Evolutionary conservation across 1,284 basidiomycete genomes (phyloP), one percentile per base, ranked within the genome.

Genomic region (Fomitiporia mediterranea): DNA sequence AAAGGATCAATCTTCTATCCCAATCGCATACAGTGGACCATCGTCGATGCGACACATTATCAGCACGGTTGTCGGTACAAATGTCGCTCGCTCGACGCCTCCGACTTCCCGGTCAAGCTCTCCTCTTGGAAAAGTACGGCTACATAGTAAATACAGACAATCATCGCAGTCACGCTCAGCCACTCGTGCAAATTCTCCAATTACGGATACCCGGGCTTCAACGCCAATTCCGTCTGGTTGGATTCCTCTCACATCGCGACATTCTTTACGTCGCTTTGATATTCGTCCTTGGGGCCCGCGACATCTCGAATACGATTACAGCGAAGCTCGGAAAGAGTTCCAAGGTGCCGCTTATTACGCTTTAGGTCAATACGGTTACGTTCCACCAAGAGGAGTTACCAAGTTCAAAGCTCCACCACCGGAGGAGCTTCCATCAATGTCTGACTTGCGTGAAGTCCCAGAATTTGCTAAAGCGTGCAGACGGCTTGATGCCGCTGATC

Each of bases 251-350:
- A 55, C 53, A 13, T 43, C 53, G 5, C 53, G 57, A 25, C 53
- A 53, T 32, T 59, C 57, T 9, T 27, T 43, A 11, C 37, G 57
- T 4, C 57, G 57, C 5, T 55, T 55, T 28, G 53, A 59, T 30
- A 44, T 55, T 17, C 57, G 57, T 4, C 57, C 57, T 4, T 55
- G 53, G 53, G 57, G 57, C 3, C 57, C 57, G 28, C 47, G 53
- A 21, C 57, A 59, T 17, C 30, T 59, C 11, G 57, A 59, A 30
- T 59, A 59, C 48, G 57, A 59, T 25, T 59, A 59, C 35, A 50
- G 53, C 30, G 35, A 55, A 21, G 57, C 57, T 5, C 49, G 53
- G n/a, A 55, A 55, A 28, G 53, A 55, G 37, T 59, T 59, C 27
- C 53, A 59, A 23, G 53, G 43, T 17, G 54, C 53, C 5, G 57